Base-by-base conservation (phyloP, 805 yeast species). In the Kodamaea kaohsiungensis region DNA sequence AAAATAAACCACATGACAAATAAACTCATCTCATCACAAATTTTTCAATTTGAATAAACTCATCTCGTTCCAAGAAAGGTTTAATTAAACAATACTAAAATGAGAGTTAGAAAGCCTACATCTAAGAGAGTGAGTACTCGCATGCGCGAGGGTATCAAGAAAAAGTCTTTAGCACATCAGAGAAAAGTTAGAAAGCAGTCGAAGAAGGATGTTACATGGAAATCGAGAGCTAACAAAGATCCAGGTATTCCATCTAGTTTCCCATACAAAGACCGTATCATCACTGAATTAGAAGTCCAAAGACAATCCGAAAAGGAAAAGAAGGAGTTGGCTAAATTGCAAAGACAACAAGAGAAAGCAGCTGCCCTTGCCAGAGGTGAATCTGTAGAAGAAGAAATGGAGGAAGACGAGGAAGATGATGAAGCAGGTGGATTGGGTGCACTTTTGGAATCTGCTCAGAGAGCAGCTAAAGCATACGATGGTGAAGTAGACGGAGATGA, bases 131-230 rank as follows among this genome's bases (percentile, higher is more conserved):
- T 86, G 51, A 83, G 95, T 67, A 93, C 98, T 65, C 91, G 96
- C 71, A 84, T 92, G 89, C 85, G 91, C 67, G 97, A 92, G 71
- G 99, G 99, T 59, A 91, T 95, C 69, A 88, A 90, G 78, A 95
- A 91, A 83, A 95, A 95, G 75, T 92, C 96, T 2, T 83, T 93
- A 43, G 97, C 98, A 7, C 93, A 92, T 63, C 82, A 87, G 59
- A 85, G 96, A 72, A 95, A 95, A 68, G 88, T 89, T 69, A 82
- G 80, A 63, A 95, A 95, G 75, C 60, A 69, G 22, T 82, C 96
- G 16, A 95, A 95, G 80, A 91, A 84, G 67, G 98, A 93, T 70
- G 84, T 84, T 3, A 95, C 98, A 13, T 95, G 99, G 99, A 91
- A 83, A 69, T 89, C 97, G 15, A 85, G 86, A 65, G 73, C 75